A percentile compares a stretch with the other conserved stretches of the same genome.
phyloP scores from a whole-genome alignment of 371 early-diverging fungal species.

The Dipsacomyces acuminosporus region DNA sequence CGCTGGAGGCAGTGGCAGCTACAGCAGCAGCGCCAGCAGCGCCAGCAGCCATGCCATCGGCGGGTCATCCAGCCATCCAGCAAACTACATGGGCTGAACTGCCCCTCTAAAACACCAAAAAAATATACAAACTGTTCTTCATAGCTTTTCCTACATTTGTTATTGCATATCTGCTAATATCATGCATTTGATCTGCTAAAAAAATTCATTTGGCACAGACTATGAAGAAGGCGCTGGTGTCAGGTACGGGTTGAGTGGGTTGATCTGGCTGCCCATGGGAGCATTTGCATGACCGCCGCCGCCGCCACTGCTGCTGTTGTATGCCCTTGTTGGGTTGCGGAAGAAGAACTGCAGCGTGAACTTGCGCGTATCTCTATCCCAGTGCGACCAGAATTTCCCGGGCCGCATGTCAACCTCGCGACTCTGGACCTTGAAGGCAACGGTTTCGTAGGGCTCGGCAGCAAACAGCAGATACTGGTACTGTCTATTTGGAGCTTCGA shows the following conservation, averaged over 20 bases:
- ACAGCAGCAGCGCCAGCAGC: no score
- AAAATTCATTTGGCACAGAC: no score
- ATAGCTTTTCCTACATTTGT: no score
- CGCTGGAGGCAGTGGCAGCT: no score
- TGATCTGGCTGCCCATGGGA: conserved; percentile 6
- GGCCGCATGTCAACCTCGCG: conserved; percentile 80
- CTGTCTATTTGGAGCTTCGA: conserved; percentile 83
- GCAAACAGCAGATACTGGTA: conserved; percentile 93
- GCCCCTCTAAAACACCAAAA: no score
- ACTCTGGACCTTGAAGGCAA: conserved; percentile 92
- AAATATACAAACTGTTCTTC: no score
- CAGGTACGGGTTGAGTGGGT: conserved; percentile 27
- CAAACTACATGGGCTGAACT: no score
- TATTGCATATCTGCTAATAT: no score
- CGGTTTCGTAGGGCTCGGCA: conserved; percentile 96
- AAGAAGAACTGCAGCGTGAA: conserved; percentile 91
- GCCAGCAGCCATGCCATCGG: no score
- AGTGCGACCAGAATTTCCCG: conserved; percentile 80
- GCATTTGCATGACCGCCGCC: not conserved
- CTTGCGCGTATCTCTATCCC: conserved; percentile 88
- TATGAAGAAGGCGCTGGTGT: no score
- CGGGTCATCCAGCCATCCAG: no score
- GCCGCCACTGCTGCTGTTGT: conserved; percentile 10
- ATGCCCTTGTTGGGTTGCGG: conserved; percentile 50
- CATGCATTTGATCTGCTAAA: no score